Evolutionary conservation across 805 yeast species (phyloP).

Genomic region (Cyberlindnera suaveolens): DNA sequence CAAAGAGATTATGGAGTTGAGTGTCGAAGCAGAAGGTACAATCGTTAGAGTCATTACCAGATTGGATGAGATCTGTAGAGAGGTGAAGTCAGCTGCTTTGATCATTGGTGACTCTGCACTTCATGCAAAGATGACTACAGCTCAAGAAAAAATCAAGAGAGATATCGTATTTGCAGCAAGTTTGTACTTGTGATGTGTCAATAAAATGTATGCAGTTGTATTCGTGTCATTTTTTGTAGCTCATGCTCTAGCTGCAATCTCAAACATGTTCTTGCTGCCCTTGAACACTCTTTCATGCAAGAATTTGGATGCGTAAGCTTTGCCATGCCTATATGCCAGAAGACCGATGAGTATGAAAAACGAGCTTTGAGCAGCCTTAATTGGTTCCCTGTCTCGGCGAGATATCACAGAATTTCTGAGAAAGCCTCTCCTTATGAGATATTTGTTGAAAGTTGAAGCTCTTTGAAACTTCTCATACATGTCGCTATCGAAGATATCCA

Average conservation of each 20-base stretch:
- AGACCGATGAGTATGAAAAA: conserved; percentile 23
- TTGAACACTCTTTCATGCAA: conserved; percentile 14
- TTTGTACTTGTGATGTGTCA: conserved; percentile 53
- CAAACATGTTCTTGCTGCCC: conserved; percentile 16
- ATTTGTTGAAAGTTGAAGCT: conserved; percentile 1
- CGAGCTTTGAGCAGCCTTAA: neutral
- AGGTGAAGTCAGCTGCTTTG: conserved; percentile 88
- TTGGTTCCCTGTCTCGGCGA: neutral
- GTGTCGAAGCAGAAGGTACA: conserved; percentile 92
- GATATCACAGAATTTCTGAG: neutral
- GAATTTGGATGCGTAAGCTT: conserved; percentile 13
- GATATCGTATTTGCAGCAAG: conserved; percentile 98
- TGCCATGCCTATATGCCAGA: conserved; percentile 16
- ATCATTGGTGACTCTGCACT: conserved; percentile 91
- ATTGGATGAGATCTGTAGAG: conserved; percentile 90
- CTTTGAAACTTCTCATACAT: neutral
- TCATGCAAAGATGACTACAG: conserved; percentile 82
- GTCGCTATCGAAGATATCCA: conserved; percentile 3
- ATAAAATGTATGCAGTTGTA: neutral
- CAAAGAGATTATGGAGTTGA: conserved; percentile 82
- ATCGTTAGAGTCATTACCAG: conserved; percentile 94
- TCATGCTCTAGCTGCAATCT: conserved; percentile 9
- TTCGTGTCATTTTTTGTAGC: conserved; percentile 1
- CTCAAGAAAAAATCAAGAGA: conserved; percentile 92
- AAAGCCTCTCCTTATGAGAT: neutral